phyloP scores from a whole-genome alignment of 352 stramenopile species.

The Phytophthora hybrid region DNA sequence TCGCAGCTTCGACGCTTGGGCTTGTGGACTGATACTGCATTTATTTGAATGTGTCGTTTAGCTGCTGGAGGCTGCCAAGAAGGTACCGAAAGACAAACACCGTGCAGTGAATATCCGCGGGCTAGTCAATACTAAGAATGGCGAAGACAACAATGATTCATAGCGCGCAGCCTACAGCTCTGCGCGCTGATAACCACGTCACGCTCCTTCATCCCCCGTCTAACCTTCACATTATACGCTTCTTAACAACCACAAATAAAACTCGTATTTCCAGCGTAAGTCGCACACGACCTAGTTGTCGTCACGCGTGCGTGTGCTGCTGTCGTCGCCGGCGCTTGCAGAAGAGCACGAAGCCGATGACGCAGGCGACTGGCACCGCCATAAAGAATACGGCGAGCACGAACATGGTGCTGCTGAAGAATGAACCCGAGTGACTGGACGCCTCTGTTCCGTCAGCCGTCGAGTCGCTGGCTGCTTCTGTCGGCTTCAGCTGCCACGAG shows the following conservation, averaged over 20 bases:
- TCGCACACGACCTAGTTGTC: neutral
- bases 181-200: no score
- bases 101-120: no score
- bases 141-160: no score
- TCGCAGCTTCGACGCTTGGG: neutral
- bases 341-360: slow-evolving; percentile 39
- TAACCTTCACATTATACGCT: no score
- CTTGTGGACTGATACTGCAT: neutral
- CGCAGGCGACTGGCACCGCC: slow-evolving; percentile 27
- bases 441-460: neutral
- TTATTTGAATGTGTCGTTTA: slow-evolving; percentile 8
- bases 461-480: slow-evolving; percentile 11
- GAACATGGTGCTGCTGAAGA: slow-evolving; percentile 35
- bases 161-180: no score
- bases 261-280: no score
- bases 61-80: slow-evolving; percentile 33
- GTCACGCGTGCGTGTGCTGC: slow-evolving; percentile 18
- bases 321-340: slow-evolving; percentile 13
- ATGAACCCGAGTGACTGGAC: slow-evolving; percentile 12
- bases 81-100: neutral
- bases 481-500: slow-evolving; percentile 25
- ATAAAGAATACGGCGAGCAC: slow-evolving; percentile 35
- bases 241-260: no score
- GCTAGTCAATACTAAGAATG: no score
- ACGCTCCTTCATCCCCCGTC: no score